Evolutionary conservation across 768 basidiomycete species (phyloP).

Genomic region (Austroboletus festivus): DNA sequence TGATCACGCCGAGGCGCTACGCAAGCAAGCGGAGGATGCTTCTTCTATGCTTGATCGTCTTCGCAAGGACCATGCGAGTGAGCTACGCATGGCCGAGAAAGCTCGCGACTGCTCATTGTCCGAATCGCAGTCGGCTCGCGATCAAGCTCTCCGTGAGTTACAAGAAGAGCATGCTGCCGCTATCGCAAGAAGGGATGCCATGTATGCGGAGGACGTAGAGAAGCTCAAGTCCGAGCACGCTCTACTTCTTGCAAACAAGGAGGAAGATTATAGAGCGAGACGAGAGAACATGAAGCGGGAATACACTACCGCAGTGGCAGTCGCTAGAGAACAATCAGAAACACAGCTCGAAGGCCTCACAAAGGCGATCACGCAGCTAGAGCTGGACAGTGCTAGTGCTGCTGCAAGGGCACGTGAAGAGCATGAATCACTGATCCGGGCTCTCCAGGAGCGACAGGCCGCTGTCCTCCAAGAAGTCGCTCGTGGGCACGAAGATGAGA

Average conservation of each 20-base stretch:
- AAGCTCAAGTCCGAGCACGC: conserved; percentile 63
- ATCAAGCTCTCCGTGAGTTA: conserved; percentile 57
- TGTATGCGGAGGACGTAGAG: conserved; percentile 64
- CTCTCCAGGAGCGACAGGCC: conserved; percentile 55
- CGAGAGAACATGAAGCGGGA: conserved; percentile 34
- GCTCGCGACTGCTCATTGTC: conserved; percentile 69
- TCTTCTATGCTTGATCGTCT: conserved; percentile 65
- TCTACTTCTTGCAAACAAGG: conserved; percentile 49
- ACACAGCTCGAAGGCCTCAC: conserved; percentile 61
- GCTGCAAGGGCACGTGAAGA: conserved; percentile 41
- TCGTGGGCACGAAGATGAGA: conserved; percentile 53
- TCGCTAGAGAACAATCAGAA: conserved; percentile 33
- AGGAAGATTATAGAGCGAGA: conserved; percentile 51
- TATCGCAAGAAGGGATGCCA: conserved; percentile 61
- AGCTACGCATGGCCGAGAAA: conserved; percentile 72
- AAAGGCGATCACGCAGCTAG: conserved; percentile 47
- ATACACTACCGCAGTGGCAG: conserved; percentile 32
- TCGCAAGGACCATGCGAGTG: conserved; percentile 72
- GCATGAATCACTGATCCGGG: conserved; percentile 44
- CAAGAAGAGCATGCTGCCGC: conserved; percentile 72
- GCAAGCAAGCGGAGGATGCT: conserved; percentile 57
- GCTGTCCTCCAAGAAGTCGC: conserved; percentile 52
- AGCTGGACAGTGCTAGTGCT: conserved; percentile 43
- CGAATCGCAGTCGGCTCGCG: conserved; percentile 69
- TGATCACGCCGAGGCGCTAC: conserved; percentile 69